Evolutionary conservation across 768 basidiomycete genomes (phyloP), one percentile per base, ranked within the genome.

Genomic region (Boletus barrowsii): DNA sequence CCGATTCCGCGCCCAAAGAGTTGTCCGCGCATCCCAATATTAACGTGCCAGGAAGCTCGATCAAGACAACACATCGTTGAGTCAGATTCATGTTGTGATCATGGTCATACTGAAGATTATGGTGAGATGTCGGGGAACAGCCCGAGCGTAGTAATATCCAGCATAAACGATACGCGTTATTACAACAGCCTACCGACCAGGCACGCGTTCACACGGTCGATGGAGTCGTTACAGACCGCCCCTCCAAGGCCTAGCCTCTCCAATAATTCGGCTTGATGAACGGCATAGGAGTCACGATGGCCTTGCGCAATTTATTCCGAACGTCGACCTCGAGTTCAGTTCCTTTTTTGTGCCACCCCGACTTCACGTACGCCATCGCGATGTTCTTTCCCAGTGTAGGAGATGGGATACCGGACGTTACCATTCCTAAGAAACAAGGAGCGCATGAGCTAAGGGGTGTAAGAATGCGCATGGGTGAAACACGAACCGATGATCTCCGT

Each of bases 351-450:
- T 96, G 91, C 72, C 78, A 84, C 0, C 93, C 93, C 20, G 76
- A 80, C 58, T 76, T 68, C 44, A 98, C 80, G 63, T 98, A 98
- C 1, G 86, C 96, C 96, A 98, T 98, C 1, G 95, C 93, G 61
- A 98, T 92, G 71, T 99, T 98, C 69, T 87, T 86, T 1, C 83
- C 83, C 4, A 93, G 76, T 2, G 92, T 88, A 0, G 95, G 96
- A 0, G 93, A 93, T 14, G 97, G 97, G 57, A 98, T 97, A 43
- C 96, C 97, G 1, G 94, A 98, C 0, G 95, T 99, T 43, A 98
- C 82, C 13, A 72, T 67, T 35, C 93, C 92, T 69, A 22, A 43
- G 22, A 2, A 35, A 35, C 33, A 6, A 18, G 8, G 24, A 22
- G 3, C 7, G 13, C 17, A 30, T 30, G 39, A 42, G 47, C 17